Conservation (phyloP, 2,329 filamentous ascomycete genomes). For the Arthroderma uncinatum region DNA sequence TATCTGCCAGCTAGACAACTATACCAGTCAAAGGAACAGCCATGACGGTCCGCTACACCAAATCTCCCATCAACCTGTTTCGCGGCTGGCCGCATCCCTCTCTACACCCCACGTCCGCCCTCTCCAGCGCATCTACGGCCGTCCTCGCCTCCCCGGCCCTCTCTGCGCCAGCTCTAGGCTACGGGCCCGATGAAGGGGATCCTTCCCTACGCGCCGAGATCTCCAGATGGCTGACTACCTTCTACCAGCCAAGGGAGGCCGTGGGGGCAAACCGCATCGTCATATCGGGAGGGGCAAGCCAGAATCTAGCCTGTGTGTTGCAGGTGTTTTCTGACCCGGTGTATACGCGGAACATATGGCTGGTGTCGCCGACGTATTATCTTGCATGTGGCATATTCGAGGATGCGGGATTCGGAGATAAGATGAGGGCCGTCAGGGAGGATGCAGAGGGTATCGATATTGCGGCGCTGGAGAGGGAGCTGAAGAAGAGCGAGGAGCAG, state of each 20-base stretch:
- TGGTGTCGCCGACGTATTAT: slow-evolving; percentile 72
- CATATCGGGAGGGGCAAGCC: slow-evolving; percentile 75
- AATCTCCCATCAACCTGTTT: slow-evolving; percentile 31
- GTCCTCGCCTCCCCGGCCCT: slow-evolving; percentile 51
- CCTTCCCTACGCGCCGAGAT: slow-evolving; percentile 54
- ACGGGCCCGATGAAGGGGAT: slow-evolving; percentile 68
- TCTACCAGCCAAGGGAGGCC: slow-evolving; percentile 42
- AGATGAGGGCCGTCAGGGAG: slow-evolving; percentile 60
- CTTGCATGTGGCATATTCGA: slow-evolving; percentile 77
- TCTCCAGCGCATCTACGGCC: slow-evolving; percentile 49
- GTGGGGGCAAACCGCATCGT: slow-evolving; percentile 53
- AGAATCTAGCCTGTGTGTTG: slow-evolving; percentile 66
- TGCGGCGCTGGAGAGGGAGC: slow-evolving; percentile 42
- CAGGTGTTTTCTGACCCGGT: slow-evolving; percentile 69
- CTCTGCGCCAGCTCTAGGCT: slow-evolving; percentile 56
- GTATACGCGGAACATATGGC: slow-evolving; percentile 65
- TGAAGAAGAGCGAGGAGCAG: slow-evolving; percentile 41
- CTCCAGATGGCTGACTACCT: slow-evolving; percentile 56
- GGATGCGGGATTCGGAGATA: slow-evolving; percentile 61
- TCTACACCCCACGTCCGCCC: slow-evolving; percentile 54
- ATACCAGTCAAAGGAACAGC: not conserved
- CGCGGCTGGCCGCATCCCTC: slow-evolving; percentile 41
- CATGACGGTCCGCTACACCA: not conserved
- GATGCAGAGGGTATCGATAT: slow-evolving; percentile 68
- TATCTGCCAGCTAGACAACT: no score